Conservation (phyloP, 106 monocot species). For the Agapanthus africanus region DNA sequence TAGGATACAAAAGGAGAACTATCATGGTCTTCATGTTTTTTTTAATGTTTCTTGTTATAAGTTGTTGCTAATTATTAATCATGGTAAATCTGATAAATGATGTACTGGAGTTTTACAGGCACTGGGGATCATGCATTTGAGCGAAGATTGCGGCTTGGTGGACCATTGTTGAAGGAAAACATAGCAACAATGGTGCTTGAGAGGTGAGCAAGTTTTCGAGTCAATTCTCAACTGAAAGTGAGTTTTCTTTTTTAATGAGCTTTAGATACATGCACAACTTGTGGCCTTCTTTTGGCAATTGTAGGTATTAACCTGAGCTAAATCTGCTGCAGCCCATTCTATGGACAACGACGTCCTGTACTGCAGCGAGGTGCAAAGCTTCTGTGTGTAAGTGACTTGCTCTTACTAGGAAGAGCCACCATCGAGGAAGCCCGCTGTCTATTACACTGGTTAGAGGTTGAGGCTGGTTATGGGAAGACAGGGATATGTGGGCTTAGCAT, state of each 20-base stretch:
- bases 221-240: neutral
- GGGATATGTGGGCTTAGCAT: conserved; percentile 98
- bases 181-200: conserved; percentile 99
- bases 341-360: conserved; percentile 81
- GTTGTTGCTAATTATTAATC: neutral
- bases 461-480: conserved; percentile 92
- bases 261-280: neutral
- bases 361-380: conserved; percentile 89
- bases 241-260: neutral
- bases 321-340: conserved; percentile 87
- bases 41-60: neutral
- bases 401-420: conserved; percentile 85
- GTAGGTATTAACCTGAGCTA: conserved; percentile 26
- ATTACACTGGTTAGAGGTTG: conserved; percentile 86
- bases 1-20: neutral
- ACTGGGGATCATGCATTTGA: conserved; percentile 93
- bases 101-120: conserved; percentile 33
- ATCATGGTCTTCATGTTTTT: neutral
- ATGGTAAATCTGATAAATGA: neutral
- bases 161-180: conserved; percentile 85
- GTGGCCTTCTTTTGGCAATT: conserved; percentile 3
- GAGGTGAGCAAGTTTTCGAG: conserved; percentile 37
- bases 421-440: conserved; percentile 91
- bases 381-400: conserved; percentile 91
- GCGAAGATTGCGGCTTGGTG: conserved; percentile 85